A percentile compares a stretch with the other conserved stretches of the same genome.
phyloP scores from a whole-genome alignment of 2,329 filamentous ascomycete species.

The Sporothrix euskadiensis region DNA sequence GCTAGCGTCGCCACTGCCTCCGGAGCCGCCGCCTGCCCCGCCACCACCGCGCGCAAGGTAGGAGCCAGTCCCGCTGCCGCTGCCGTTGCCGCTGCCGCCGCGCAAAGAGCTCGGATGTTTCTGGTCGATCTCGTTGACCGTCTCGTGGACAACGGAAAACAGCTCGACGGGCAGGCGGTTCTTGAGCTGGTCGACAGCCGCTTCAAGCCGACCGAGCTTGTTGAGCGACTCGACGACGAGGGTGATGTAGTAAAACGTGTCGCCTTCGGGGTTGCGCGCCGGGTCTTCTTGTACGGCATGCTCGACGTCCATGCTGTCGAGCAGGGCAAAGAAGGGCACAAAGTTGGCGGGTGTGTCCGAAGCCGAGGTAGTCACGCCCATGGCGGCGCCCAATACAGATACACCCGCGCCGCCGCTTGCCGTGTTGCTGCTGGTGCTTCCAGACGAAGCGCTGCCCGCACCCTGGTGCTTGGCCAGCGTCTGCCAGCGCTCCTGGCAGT shows the following conservation, averaged over 20 bases:
- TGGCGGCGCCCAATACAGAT: background rate
- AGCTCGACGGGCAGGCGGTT: slow-evolving; percentile 91
- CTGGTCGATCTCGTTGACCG: slow-evolving; percentile 89
- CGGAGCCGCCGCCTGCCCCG: background rate
- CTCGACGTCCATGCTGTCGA: slow-evolving; percentile 63
- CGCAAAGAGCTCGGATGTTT: slow-evolving; percentile 81
- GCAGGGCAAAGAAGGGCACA: slow-evolving; percentile 58
- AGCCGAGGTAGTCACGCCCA: slow-evolving; percentile 24
- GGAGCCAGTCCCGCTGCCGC: slow-evolving; percentile 35
- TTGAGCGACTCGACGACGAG: slow-evolving; percentile 86
- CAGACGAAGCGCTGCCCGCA: background rate
- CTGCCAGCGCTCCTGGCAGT: slow-evolving; percentile 96
- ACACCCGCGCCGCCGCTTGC: background rate
- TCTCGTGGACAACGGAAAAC: slow-evolving; percentile 91
- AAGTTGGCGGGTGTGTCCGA: slow-evolving; percentile 50
- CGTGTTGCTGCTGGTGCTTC: background rate
- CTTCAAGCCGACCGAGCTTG: slow-evolving; percentile 81
- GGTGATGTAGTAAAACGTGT: slow-evolving; percentile 91
- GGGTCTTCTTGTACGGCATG: slow-evolving; percentile 76
- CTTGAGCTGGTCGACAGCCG: slow-evolving; percentile 85
- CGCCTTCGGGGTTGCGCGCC: slow-evolving; percentile 88
- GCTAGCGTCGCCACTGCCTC: background rate
- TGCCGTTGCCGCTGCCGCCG: slow-evolving; percentile 48
- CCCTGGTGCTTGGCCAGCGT: slow-evolving; percentile 69
- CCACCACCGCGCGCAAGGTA: slow-evolving; percentile 43